Conservation (phyloP, 179 eudicot species). For the Beta macrorhiza region DNA sequence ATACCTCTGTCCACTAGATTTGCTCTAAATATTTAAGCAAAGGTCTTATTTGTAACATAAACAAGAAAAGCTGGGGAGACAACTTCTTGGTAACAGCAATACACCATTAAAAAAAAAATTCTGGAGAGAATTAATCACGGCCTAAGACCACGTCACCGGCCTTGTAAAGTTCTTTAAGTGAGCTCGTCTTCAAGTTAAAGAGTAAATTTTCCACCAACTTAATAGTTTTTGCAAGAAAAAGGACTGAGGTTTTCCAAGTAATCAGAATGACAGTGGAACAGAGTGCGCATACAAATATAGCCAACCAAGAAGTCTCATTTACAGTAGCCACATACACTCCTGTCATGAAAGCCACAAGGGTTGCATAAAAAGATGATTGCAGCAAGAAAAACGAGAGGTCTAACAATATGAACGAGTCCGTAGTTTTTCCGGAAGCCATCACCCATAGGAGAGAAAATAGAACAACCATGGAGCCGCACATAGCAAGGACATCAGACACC, state of each 20-base stretch:
- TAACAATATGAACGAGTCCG: neutral
- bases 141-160: neutral
- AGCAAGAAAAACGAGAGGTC: conserved; percentile 16
- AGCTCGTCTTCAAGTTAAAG: neutral
- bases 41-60: too few species aligned
- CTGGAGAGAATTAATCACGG: neutral
- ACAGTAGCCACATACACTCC: conserved; percentile 17
- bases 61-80: too few species aligned
- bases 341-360: conserved; percentile 22
- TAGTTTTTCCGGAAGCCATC: neutral
- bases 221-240: neutral
- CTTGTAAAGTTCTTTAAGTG: neutral
- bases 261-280: neutral
- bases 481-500: conserved; percentile 6
- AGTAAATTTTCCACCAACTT: neutral
- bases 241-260: neutral
- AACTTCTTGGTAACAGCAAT: too few species aligned
- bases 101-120: too few species aligned
- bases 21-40: too few species aligned
- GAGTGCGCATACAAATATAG: neutral
- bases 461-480: conserved; percentile 20
- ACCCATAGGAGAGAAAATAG: conserved; percentile 21
- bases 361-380: conserved; percentile 6
- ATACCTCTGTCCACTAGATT: too few species aligned
- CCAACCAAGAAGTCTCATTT: conserved; percentile 5